A percentile compares a stretch with the other conserved stretches of the same genome.
Evolutionary conservation across 2,329 filamentous ascomycete genomes (phyloP).

Genomic region (Fonsecaea multimorphosa): DNA sequence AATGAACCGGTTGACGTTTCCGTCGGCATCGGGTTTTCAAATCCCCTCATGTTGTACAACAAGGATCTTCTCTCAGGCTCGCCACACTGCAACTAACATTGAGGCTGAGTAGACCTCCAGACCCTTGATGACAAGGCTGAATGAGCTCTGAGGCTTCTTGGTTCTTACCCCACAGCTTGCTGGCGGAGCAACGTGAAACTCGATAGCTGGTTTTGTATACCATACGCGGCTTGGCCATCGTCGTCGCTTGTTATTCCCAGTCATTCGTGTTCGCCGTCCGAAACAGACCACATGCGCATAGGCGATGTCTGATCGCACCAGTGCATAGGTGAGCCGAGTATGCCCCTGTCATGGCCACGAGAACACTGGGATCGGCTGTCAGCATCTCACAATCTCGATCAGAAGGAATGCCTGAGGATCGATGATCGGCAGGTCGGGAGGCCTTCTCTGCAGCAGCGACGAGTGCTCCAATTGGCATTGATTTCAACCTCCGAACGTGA

Average conservation of each 20-base stretch:
- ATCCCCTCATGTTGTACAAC: neutral
- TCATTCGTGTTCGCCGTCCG: neutral
- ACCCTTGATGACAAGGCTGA: constrained; percentile 6
- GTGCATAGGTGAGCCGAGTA: neutral
- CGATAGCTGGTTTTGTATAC: neutral
- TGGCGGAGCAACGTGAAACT: neutral
- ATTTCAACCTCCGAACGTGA: constrained; percentile 27
- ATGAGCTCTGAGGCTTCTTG: neutral
- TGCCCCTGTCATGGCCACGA: neutral
- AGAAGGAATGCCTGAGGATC: neutral
- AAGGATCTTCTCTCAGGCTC: neutral
- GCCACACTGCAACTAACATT: neutral
- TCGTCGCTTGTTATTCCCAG: neutral
- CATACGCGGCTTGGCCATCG: neutral
- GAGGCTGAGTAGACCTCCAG: neutral
- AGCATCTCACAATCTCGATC: neutral
- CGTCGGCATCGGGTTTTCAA: neutral
- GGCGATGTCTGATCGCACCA: neutral
- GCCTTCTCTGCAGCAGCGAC: neutral
- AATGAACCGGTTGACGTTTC: neutral
- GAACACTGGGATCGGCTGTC: neutral
- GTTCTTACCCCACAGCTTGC: neutral
- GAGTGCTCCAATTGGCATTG: neutral
- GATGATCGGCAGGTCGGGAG: neutral
- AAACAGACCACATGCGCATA: neutral